A percentile compares a stretch with the other conserved stretches of the same genome.
Conservation (phyloP, 2,329 filamentous ascomycete genomes). For the Hypoxylon sp. region DNA sequence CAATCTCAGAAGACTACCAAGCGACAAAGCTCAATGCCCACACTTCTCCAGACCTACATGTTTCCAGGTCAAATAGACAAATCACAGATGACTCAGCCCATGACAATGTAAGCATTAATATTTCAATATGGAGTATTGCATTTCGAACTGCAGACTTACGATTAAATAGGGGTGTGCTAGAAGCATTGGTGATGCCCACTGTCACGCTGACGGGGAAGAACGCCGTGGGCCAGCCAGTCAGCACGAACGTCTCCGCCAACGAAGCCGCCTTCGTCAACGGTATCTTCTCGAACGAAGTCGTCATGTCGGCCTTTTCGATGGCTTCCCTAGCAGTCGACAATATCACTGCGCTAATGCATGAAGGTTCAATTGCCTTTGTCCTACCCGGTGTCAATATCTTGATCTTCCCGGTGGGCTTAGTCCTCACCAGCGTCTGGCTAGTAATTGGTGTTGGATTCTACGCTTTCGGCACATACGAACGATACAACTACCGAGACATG, state of each 20-base stretch:
- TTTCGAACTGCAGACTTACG: slow-evolving; percentile 28
- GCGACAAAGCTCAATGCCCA: slow-evolving; percentile 51
- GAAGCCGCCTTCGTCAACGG: slow-evolving; percentile 79
- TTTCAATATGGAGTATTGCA: background rate
- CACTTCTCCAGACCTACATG: slow-evolving; percentile 72
- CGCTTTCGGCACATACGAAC: slow-evolving; percentile 74
- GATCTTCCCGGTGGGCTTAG: slow-evolving; percentile 77
- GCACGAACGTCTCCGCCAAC: slow-evolving; percentile 75
- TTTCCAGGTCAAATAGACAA: slow-evolving; percentile 78
- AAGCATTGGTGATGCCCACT: slow-evolving; percentile 75
- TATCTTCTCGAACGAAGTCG: slow-evolving; percentile 72
- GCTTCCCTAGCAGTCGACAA: slow-evolving; percentile 66
- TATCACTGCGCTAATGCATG: slow-evolving; percentile 60
- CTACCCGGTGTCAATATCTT: slow-evolving; percentile 76
- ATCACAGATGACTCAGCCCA: slow-evolving; percentile 64
- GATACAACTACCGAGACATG: slow-evolving; percentile 74
- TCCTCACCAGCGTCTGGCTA: slow-evolving; percentile 75
- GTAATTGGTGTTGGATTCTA: slow-evolving; percentile 68
- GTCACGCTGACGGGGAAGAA: slow-evolving; percentile 74
- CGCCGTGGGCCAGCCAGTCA: slow-evolving; percentile 64
- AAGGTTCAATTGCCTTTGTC: slow-evolving; percentile 73
- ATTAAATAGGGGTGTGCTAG: slow-evolving; percentile 65
- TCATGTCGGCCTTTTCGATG: slow-evolving; percentile 64
- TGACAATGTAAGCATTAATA: slow-evolving; percentile 70
- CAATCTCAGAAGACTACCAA: slow-evolving; percentile 44